These are phyloP conservation scores for Cordyceps tenuipes DNA, from an alignment of 2,329 filamentous ascomycete genomes.

Conservation along the genomic window DNA sequence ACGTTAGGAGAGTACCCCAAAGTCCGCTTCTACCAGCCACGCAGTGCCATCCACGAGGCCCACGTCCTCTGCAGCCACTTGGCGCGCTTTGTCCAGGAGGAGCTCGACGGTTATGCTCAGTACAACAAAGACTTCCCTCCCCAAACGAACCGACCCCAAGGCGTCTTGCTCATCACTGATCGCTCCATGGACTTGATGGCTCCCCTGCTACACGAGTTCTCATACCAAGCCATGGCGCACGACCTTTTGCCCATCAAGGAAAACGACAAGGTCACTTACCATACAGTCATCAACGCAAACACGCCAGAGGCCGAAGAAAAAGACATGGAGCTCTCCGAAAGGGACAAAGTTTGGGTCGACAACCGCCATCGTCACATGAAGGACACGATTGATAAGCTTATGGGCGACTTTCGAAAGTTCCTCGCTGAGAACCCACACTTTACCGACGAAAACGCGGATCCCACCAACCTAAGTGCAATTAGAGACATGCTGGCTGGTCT, in stretches of 20 bases:
- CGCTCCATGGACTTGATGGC: conserved; percentile 87
- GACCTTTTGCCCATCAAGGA: conserved; percentile 86
- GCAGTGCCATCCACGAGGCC: conserved; percentile 71
- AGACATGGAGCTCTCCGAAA: conserved; percentile 84
- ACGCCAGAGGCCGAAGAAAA: conserved; percentile 65
- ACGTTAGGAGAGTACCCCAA: conserved; percentile 89
- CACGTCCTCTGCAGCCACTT: conserved; percentile 79
- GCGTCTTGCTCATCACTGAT: conserved; percentile 79
- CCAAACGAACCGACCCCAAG: conserved; percentile 66
- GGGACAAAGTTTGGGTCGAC: conserved; percentile 90
- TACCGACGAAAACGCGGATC: conserved; percentile 60
- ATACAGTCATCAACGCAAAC: conserved; percentile 70
- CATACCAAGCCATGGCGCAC: conserved; percentile 97
- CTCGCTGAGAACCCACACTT: conserved; percentile 88
- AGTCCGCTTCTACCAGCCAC: conserved; percentile 82
- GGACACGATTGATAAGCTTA: conserved; percentile 88
- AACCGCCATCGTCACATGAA: conserved; percentile 97
- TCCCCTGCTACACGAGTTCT: conserved; percentile 89
- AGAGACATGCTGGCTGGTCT: conserved; percentile 95
- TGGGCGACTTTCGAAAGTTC: conserved; percentile 88
- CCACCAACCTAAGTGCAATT: conserved; percentile 78
- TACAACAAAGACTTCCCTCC: conserved; percentile 80
- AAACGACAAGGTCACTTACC: conserved; percentile 79
- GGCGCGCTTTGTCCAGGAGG: conserved; percentile 83
- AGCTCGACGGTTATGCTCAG: conserved; percentile 81